Evolutionary conservation across 306 rosid genomes (phyloP).

Genomic region (Cucurbita pepo): DNA sequence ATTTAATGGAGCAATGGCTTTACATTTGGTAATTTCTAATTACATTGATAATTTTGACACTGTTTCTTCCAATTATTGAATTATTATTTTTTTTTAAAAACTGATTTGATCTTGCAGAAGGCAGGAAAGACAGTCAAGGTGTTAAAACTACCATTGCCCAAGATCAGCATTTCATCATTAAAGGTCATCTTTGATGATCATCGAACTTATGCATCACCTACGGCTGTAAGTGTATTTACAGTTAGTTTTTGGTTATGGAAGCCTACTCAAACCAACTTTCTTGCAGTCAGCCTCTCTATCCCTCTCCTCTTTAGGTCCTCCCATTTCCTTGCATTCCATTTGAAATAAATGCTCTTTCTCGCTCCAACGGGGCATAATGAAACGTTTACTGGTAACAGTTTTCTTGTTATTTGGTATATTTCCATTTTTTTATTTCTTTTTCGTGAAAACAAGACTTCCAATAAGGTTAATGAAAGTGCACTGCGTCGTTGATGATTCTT

Average conservation of each 20-base stretch:
- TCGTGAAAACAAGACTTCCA: not conserved
- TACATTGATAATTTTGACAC: not conserved
- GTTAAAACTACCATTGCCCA: conserved; percentile 69
- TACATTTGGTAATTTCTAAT: not conserved
- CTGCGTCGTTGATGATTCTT: not conserved
- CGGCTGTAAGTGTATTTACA: conserved; percentile 49
- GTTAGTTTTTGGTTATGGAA: not conserved
- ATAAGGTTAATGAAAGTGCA: not conserved
- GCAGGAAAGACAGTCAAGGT: conserved; percentile 71
- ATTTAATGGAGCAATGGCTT: not conserved
- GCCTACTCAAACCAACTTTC: not conserved
- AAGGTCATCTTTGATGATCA: conserved; percentile 75
- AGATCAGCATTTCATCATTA: conserved; percentile 64
- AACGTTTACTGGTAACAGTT: not conserved
- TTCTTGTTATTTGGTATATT: not conserved
- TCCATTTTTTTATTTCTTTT: not conserved
- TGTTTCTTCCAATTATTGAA: not conserved
- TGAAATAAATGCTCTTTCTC: not conserved
- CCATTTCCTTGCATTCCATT: not conserved
- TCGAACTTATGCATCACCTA: conserved; percentile 82
- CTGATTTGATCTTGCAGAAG: conserved; percentile 32
- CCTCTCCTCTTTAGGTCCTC: not conserved
- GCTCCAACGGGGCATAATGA: not conserved
- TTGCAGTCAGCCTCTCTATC: not conserved
- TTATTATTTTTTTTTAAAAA: not conserved